phyloP scores from a whole-genome alignment of 2,329 filamentous ascomycete species.

The Sporothrix brunneoviolacea region DNA sequence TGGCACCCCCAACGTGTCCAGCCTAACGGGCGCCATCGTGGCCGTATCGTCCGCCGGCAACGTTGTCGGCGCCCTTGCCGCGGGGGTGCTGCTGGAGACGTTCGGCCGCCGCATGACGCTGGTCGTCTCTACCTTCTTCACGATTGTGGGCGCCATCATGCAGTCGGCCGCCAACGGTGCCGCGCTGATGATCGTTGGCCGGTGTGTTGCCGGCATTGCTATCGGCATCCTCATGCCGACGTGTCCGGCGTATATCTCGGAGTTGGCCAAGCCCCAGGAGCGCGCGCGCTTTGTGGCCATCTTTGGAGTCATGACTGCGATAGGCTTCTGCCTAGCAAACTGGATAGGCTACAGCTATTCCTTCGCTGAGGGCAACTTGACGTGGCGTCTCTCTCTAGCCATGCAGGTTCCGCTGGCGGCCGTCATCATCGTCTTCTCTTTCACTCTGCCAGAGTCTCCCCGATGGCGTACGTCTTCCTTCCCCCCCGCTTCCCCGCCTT shows the following conservation, averaged over 20 bases:
- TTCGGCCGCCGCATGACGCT: conserved; percentile 10
- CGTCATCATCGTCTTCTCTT: conserved; percentile 18
- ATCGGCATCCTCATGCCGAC: conserved; percentile 22
- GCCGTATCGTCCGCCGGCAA: background rate
- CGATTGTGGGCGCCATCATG: conserved; percentile 20
- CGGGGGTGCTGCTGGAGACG: conserved; percentile 9
- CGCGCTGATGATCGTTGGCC: conserved; percentile 25
- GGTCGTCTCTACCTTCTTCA: conserved; percentile 12
- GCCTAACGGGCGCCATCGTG: conserved; percentile 1
- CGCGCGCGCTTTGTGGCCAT: conserved; percentile 23
- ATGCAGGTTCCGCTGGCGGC: conserved; percentile 25
- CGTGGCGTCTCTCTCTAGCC: conserved; percentile 31
- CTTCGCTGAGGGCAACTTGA: conserved; percentile 25
- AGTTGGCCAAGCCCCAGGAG: conserved; percentile 22
- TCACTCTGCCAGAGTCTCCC: conserved; percentile 24
- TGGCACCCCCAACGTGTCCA: background rate
- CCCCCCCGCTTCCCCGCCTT: too few species aligned
- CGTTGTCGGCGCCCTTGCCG: background rate
- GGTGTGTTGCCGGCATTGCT: conserved; percentile 21
- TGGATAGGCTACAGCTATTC: conserved; percentile 35
- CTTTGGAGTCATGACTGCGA: conserved; percentile 28
- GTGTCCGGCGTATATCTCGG: conserved; percentile 23
- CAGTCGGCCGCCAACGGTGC: conserved; percentile 13
- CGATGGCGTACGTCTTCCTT: too few species aligned
- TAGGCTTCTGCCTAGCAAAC: conserved; percentile 32